A percentile compares a stretch with the other conserved stretches of the same genome.
Conservation (phyloP, 495 filamentous ascomycete genomes). For the Amphirosellinia nigrospora region DNA sequence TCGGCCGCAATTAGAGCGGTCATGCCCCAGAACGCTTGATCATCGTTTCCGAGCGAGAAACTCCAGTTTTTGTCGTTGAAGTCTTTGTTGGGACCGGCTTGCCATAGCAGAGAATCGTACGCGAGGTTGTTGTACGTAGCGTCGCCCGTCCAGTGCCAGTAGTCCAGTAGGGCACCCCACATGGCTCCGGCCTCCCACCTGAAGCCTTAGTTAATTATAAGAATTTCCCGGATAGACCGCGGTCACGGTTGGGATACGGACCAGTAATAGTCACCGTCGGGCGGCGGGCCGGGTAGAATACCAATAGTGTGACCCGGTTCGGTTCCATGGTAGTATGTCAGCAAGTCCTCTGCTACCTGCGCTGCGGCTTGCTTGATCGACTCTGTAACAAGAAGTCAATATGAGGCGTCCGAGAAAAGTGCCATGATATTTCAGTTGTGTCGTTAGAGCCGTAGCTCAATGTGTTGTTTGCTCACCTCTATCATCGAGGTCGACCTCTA, state of each 20-base stretch:
- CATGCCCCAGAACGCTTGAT: constrained; percentile 80
- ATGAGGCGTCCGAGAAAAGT: background rate
- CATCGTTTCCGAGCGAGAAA: constrained; percentile 81
- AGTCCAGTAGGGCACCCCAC: constrained; percentile 77
- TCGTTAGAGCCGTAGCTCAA: background rate
- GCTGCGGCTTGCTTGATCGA: constrained; percentile 64
- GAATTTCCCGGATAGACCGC: background rate
- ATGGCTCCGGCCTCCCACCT: constrained; percentile 76
- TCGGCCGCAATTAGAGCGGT: constrained; percentile 77
- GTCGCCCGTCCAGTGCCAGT: constrained; percentile 80
- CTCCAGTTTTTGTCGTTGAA: constrained; percentile 77
- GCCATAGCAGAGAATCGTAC: constrained; percentile 68
- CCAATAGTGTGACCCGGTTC: constrained; percentile 66
- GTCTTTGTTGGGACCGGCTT: constrained; percentile 69
- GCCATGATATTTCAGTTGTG: background rate
- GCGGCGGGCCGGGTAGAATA: constrained; percentile 63
- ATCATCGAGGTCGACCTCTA: constrained; percentile 37
- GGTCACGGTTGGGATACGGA: constrained; percentile 20
- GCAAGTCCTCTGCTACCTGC: constrained; percentile 65
- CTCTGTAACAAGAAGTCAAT: constrained; percentile 38
- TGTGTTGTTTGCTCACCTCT: constrained; percentile 28
- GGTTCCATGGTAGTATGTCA: constrained; percentile 70
- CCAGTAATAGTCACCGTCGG: constrained; percentile 60
- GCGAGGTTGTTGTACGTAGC: constrained; percentile 68
- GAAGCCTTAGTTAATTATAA: constrained; percentile 14